Base-by-base conservation (phyloP, 2,329 filamentous ascomycete genomes). In the Aspergillus sp. region DNA sequence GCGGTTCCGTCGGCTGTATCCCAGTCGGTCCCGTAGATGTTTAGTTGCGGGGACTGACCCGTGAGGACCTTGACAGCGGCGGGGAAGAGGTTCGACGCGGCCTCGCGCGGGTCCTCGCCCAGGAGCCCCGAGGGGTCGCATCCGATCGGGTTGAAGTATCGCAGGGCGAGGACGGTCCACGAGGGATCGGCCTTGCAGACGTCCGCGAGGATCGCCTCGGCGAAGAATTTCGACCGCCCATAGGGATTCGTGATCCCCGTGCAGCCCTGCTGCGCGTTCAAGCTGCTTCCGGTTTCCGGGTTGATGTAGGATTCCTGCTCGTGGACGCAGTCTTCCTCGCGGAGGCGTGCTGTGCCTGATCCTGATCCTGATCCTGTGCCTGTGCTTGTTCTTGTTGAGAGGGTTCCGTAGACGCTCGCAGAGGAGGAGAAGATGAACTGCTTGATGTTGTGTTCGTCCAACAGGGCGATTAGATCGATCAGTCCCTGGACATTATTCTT, bases 81-180 rank as follows among this genome's bases (percentile, higher is more conserved):
- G 0, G 87, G 87, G 65, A 89, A 84, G 31, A 89, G 79, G 69
- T 90, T 89, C 41, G 84, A 87, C 3, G 87, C 85, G 43, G 80
- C 81, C 57, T 83, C 82, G 57, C 84, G 80, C 28, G 87, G 87
- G 71, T 88, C 84, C 75, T 90, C 87, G n/a, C 86, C 85, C 11
- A 89, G 77, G 2, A 87, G 76, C 6, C 87, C 87, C 7, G 85
- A 87, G n/a, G 84, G 77, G 68, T 89, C 85, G 72, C 86, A 89
- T 7, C 87, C 87, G 57, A 89, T 84, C 0, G 87, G 87, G 64
- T 89, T 89, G 77, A 89, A 89, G 74, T 89, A 89, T 38, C 87
- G 81, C 22, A 89, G 77, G 2, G 85, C 85, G 43, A 86, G 83
- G 64, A 89, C 85, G 19, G 82, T 83, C 85, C 86, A 88, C 17